These are phyloP conservation scores for Sugiyamaella marilandica DNA, from an alignment of 805 yeast genomes.

Conservation along the genomic window DNA sequence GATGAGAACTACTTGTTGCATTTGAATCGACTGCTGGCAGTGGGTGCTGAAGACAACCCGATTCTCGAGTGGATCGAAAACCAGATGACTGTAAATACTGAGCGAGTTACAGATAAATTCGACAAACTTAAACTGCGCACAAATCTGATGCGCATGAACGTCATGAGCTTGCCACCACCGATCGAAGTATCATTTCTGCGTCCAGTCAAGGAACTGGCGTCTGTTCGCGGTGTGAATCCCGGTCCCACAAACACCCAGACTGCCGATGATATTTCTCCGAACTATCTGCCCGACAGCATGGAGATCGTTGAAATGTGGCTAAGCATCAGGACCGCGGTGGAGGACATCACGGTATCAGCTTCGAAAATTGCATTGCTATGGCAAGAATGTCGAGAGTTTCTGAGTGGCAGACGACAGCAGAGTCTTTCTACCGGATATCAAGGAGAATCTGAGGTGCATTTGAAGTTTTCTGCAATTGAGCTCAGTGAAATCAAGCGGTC, in stretches of 20 bases:
- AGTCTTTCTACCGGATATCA: conserved; percentile 40
- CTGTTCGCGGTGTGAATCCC: conserved; percentile 19
- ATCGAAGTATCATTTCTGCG: conserved; percentile 24
- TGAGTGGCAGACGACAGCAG: conserved; percentile 44
- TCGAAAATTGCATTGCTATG: conserved; percentile 47
- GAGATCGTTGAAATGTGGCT: conserved; percentile 58
- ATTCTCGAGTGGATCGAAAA: conserved; percentile 56
- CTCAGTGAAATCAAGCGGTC: conserved; percentile 36
- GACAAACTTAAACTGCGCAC: conserved; percentile 31
- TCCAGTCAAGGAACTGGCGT: conserved; percentile 15
- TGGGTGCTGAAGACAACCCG: conserved; percentile 63
- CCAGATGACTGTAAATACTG: conserved; percentile 41
- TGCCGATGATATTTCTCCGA: conserved; percentile 2
- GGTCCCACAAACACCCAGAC: conserved; percentile 16
- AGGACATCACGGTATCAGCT: conserved; percentile 38
- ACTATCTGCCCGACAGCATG: conserved; percentile 44
- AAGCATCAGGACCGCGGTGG: conserved; percentile 39
- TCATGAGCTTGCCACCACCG: conserved; percentile 26
- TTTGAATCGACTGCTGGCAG: conserved; percentile 53
- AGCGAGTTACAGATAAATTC: conserved; percentile 40
- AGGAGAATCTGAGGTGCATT: conserved; percentile 35
- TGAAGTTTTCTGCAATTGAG: conserved; percentile 43
- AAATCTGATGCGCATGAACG: conserved; percentile 20
- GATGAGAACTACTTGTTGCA: conserved; percentile 33
- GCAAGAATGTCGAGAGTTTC: conserved; percentile 50